phyloP scores from a whole-genome alignment of 2,329 filamentous ascomycete species.

The Ceratocystiopsis brevicomis region DNA sequence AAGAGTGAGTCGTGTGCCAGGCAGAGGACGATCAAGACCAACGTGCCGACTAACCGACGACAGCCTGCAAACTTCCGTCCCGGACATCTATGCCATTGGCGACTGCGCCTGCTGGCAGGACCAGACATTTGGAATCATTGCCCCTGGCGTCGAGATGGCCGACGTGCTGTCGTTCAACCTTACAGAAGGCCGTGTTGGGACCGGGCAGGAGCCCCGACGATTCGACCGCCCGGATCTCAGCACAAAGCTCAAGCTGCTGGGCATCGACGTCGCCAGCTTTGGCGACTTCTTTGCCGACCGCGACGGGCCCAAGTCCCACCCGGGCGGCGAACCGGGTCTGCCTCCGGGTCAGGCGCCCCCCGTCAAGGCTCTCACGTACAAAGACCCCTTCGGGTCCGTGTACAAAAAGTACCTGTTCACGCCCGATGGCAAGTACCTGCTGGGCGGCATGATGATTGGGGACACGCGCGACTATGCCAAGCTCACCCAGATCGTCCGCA shows the following conservation, averaged over 20 bases:
- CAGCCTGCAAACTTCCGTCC: conserved; percentile 44
- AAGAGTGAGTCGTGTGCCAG: background rate
- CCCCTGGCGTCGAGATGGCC: conserved; percentile 81
- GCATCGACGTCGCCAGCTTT: conserved; percentile 82
- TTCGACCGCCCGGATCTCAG: conserved; percentile 77
- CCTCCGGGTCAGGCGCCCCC: conserved; percentile 32
- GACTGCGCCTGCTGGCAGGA: conserved; percentile 83
- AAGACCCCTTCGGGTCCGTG: conserved; percentile 69
- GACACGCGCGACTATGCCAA: conserved; percentile 84
- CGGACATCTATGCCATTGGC: conserved; percentile 69
- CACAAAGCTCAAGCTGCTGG: conserved; percentile 77
- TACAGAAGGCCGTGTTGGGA: conserved; percentile 38
- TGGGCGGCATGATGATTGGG: conserved; percentile 96
- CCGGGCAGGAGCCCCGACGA: conserved; percentile 28
- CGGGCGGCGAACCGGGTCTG: conserved; percentile 27
- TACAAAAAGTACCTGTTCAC: conserved; percentile 95
- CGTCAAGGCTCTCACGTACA: conserved; percentile 74
- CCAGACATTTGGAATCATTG: conserved; percentile 76
- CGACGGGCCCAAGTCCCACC: conserved; percentile 62
- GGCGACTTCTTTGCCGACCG: conserved; percentile 85
- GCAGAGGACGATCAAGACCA: no score
- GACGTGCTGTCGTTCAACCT: conserved; percentile 83
- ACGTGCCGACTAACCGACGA: conserved; percentile 23
- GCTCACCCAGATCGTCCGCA: conserved; percentile 71
- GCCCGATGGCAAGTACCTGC: conserved; percentile 68